Conservation (phyloP, 2,329 filamentous ascomycete species). For the Microcyclospora tardicrescens region DNA sequence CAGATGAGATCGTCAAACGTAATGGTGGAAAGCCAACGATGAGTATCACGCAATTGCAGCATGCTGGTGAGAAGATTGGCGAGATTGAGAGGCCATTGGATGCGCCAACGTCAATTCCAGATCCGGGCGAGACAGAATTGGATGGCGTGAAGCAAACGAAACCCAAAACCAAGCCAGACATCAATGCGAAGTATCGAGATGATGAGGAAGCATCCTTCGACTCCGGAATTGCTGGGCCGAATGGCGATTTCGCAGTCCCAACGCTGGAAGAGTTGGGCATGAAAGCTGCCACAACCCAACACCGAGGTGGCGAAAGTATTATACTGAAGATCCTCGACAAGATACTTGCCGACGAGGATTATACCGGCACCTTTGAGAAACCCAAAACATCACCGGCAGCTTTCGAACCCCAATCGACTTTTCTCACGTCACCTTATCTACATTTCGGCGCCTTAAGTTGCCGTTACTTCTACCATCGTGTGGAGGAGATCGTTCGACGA, state of each 20-base stretch:
- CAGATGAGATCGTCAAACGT: constrained; percentile 52
- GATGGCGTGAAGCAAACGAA: constrained; percentile 40
- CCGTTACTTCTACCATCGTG: constrained; percentile 60
- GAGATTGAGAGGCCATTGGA: constrained; percentile 48
- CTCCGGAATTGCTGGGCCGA: constrained; percentile 48
- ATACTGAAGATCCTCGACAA: constrained; percentile 46
- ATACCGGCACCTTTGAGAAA: constrained; percentile 63
- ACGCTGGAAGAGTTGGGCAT: constrained; percentile 60
- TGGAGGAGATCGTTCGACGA: constrained; percentile 46
- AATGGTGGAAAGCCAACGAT: constrained; percentile 61
- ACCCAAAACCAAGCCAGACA: constrained; percentile 41
- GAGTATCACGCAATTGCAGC: constrained; percentile 55
- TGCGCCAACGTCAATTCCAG: constrained; percentile 46
- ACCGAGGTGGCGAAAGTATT: constrained; percentile 56
- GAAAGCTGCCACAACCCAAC: constrained; percentile 49
- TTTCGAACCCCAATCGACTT: constrained; percentile 61
- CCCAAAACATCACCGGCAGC: constrained; percentile 62
- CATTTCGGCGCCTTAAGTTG: constrained; percentile 63
- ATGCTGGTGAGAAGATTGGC: constrained; percentile 50
- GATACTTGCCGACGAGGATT: constrained; percentile 50
- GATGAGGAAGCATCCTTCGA: constrained; percentile 45
- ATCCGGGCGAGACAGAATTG: constrained; percentile 50
- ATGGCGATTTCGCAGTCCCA: constrained; percentile 56
- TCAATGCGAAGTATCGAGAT: constrained; percentile 46
- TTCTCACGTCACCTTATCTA: constrained; percentile 57